Evolutionary conservation across 1,284 basidiomycete species (phyloP).

Genomic region (Leccinum colubrinum): DNA sequence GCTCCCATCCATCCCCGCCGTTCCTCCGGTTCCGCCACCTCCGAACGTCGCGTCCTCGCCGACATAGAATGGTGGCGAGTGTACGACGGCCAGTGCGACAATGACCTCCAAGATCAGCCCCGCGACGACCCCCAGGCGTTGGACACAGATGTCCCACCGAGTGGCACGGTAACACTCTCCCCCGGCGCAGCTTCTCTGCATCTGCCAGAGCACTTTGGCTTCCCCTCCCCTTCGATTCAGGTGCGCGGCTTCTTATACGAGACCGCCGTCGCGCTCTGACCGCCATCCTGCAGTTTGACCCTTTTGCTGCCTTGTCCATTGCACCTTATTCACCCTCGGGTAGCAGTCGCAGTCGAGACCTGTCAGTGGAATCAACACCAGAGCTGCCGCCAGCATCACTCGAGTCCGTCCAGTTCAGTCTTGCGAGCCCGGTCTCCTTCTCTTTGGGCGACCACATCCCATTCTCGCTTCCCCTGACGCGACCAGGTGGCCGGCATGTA

Average conservation of each 20-base stretch:
- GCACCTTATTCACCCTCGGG: slow-evolving; percentile 49
- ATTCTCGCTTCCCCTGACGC: slow-evolving; percentile 19
- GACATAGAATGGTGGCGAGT: slow-evolving; percentile 86
- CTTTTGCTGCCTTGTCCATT: slow-evolving; percentile 52
- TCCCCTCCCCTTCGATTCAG: slow-evolving; percentile 24
- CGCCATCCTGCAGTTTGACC: slow-evolving; percentile 24
- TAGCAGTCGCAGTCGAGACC: slow-evolving; percentile 41
- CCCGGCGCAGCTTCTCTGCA: slow-evolving; percentile 16
- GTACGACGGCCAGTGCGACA: slow-evolving; percentile 61
- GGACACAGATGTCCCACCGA: slow-evolving; percentile 13
- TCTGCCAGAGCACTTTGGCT: slow-evolving; percentile 13
- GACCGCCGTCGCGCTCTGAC: slow-evolving; percentile 21
- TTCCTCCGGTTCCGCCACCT: slow-evolving; percentile 63
- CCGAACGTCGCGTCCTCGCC: slow-evolving; percentile 65
- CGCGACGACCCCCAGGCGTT: slow-evolving; percentile 23
- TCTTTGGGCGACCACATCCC: slow-evolving; percentile 28
- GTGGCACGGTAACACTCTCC: slow-evolving; percentile 25
- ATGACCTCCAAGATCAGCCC: slow-evolving; percentile 38
- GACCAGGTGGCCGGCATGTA: slow-evolving; percentile 17
- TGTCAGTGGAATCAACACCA: slow-evolving; percentile 57
- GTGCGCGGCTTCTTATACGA: slow-evolving; percentile 12
- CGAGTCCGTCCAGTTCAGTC: slow-evolving; percentile 40
- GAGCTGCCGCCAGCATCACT: slow-evolving; percentile 43
- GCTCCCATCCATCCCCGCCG: slow-evolving; percentile 49
- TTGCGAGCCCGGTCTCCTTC: slow-evolving; percentile 33